These are phyloP conservation scores for Coix lacrymajobi DNA, from an alignment of 176 grass and related monocot species.

Conservation along the genomic window DNA sequence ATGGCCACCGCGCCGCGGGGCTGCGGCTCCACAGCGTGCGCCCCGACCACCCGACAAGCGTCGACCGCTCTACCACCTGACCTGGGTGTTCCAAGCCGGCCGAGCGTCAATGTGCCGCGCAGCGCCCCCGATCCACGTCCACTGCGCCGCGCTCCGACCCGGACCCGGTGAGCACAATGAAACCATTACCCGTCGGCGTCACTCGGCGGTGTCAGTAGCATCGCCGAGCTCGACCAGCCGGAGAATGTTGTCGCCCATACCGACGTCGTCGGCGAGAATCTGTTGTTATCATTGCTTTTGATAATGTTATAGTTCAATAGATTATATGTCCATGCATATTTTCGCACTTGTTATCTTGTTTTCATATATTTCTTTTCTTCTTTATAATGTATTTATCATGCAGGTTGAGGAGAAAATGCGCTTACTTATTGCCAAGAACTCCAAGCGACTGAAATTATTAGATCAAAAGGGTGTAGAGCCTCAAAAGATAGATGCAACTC, in stretches of 20 bases:
- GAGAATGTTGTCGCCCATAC: constrained; percentile 24
- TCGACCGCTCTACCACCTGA: not conserved
- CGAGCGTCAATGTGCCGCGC: constrained; percentile 25
- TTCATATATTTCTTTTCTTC: not conserved
- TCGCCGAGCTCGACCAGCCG: constrained; percentile 8
- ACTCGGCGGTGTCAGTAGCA: not conserved
- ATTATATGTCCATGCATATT: not conserved
- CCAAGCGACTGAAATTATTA: constrained; percentile 57
- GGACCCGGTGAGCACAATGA: not conserved
- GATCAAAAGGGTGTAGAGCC: constrained; percentile 59
- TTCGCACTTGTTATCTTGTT: not conserved
- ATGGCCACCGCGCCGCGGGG: not conserved
- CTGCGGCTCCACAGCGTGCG: not conserved
- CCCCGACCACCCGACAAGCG: constrained; percentile 13
- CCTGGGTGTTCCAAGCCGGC: not conserved
- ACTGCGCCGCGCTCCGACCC: too few relatives aligned
- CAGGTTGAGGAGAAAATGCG: constrained; percentile 94
- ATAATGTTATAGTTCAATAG: not conserved
- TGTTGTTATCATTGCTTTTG: not conserved
- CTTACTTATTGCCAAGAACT: constrained; percentile 60
- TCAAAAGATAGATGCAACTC: constrained; percentile 66
- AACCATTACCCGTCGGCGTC: not conserved
- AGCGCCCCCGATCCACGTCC: too few relatives aligned
- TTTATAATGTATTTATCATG: not conserved
- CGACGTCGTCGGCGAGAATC: constrained; percentile 17